Evolutionary conservation across 768 basidiomycete species (phyloP).

Genomic region (Lactarius tabidus): DNA sequence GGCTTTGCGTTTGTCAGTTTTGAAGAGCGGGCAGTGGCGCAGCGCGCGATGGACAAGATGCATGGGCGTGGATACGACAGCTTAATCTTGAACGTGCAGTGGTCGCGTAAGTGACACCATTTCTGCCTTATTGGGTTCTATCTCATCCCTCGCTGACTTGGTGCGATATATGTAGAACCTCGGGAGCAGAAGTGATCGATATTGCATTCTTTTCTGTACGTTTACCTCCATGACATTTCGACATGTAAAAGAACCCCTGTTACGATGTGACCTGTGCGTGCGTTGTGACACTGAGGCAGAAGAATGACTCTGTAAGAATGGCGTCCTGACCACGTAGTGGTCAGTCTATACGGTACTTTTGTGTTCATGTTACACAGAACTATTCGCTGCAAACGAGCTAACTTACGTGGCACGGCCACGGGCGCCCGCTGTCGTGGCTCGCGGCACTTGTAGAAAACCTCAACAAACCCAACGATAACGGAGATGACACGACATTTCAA

Average conservation of each 20-base stretch:
- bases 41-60: slow-evolving; percentile 87
- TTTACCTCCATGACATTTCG: not conserved
- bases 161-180: slow-evolving; percentile 32
- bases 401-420: no score
- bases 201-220: slow-evolving; percentile 3
- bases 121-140: not conserved
- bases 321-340: not conserved
- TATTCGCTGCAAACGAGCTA: no score
- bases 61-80: slow-evolving; percentile 92
- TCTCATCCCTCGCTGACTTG: slow-evolving; percentile 1
- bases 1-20: slow-evolving; percentile 98
- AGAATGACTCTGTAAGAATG: not conserved
- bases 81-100: slow-evolving; percentile 68
- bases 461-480: no score
- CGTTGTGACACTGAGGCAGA: not conserved
- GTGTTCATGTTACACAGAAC: no score
- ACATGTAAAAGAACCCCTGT: not conserved
- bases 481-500: no score
- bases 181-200: slow-evolving; percentile 33
- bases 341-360: not conserved
- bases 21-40: slow-evolving; percentile 73
- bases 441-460: no score
- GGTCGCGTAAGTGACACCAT: slow-evolving; percentile 50
- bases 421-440: no score
- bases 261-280: not conserved